Conservation (phyloP, 208 protist species). For the Phytomonas sp. region DNA sequence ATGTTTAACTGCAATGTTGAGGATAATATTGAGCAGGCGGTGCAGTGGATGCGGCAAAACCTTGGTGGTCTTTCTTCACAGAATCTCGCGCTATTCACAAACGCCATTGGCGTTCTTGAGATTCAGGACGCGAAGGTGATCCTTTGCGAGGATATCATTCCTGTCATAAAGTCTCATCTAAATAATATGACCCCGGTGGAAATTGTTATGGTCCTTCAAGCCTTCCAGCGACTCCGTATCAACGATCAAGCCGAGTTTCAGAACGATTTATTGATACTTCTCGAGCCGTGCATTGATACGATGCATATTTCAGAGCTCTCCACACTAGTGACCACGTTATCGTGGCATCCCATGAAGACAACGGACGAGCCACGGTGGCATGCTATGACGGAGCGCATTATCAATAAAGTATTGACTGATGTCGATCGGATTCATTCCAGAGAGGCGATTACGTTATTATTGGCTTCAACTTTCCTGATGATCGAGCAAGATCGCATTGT, state of each 20-base stretch:
- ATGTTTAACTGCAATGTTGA: constrained; percentile 29
- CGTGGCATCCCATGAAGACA: constrained; percentile 21
- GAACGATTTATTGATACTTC: constrained; percentile 34
- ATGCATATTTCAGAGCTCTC: constrained; percentile 72
- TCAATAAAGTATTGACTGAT: constrained; percentile 23
- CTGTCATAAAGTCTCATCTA: constrained; percentile 37
- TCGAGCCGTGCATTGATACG: constrained; percentile 34
- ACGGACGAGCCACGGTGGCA: constrained; percentile 31
- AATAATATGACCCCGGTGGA: constrained; percentile 70
- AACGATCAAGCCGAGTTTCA: constrained; percentile 26
- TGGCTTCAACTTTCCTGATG: constrained; percentile 22
- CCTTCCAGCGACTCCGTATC: constrained; percentile 49
- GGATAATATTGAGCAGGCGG: constrained; percentile 43
- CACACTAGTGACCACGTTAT: constrained; percentile 50
- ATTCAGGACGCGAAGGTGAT: constrained; percentile 31
- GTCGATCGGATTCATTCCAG: constrained; percentile 64
- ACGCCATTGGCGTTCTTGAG: constrained; percentile 49
- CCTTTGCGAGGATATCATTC: constrained; percentile 28
- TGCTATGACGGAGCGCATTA: constrained; percentile 23
- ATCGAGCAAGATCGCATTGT: constrained; percentile 33
- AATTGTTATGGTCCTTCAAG: constrained; percentile 79
- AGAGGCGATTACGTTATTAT: constrained; percentile 54
- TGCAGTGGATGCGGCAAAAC: constrained; percentile 61
- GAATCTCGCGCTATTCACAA: constrained; percentile 70
- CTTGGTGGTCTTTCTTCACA: constrained; percentile 50